Base-by-base conservation (phyloP, 139 green algal genomes). In the Zygnema circumcarinatum region DNA sequence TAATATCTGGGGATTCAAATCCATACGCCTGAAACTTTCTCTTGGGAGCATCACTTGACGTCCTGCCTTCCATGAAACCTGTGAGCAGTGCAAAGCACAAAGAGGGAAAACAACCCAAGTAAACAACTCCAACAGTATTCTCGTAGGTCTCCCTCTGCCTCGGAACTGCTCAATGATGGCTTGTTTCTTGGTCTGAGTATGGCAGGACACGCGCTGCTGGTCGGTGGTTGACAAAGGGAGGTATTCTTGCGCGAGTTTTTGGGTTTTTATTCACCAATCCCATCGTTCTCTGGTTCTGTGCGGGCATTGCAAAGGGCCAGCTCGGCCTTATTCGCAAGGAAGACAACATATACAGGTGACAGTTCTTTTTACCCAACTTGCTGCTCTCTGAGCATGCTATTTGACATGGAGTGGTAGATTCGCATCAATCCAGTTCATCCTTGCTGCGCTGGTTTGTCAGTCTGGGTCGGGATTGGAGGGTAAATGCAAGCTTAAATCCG, bases 241-340 rank as follows among this genome's bases (percentile, higher is more conserved):
- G 79, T n/a, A 54, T 90, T 38, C 42, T 79, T 36, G 85, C 85
- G 11, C 74, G 85, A 47, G 29, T 88, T 40, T 88, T 90, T 67
- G 79, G 85, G 1, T 90, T 88, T 41, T 32, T 91, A 22, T 84
- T 91, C 38, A 85, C 67, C 31, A 96, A 98, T 91, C 91, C 93
- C 53, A 73, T 96, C 33, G 92, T 94, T 32, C 87, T 98, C 36
- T 97, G 93, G 96, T 98, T 98, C 93, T 96, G 96, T 40, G 96
- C 93, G 32, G 97, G 97, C 72, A 96, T 99, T 80, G 95, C 95
- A 0, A 86, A 91, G 75, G 97, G 98, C 92, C 97, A 99, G 94
- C 97, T 97, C 85, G 86, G 95, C 62, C 94, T 99, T 20, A 98
- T 99, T 86, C 90, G 92, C 54, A 92, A 94, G 38, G 95, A 98